phyloP scores from a whole-genome alignment of 2,329 filamentous ascomycete genomes.

The Macrophomina tecta region DNA sequence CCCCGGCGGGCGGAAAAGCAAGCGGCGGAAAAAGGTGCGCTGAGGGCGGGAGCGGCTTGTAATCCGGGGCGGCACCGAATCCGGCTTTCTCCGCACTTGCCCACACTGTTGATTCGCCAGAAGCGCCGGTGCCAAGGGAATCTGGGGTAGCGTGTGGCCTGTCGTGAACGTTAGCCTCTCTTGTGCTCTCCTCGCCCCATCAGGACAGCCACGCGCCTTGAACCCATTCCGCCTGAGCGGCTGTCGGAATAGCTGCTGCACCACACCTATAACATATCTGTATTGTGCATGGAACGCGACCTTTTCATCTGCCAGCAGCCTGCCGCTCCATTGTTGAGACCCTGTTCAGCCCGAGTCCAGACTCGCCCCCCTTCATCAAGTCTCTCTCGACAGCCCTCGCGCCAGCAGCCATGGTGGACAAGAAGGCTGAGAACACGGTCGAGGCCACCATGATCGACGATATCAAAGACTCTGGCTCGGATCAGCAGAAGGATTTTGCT shows the following conservation, averaged over 20 bases:
- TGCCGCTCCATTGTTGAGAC: background rate
- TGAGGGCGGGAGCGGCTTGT: background rate
- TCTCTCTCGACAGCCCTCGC: too few relatives aligned
- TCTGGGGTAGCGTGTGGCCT: constrained; percentile 12
- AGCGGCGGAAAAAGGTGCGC: constrained; percentile 13
- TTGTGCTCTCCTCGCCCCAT: background rate
- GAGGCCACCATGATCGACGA: constrained; percentile 23
- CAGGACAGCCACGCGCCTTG: background rate
- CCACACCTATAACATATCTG: constrained; percentile 12
- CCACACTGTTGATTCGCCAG: constrained; percentile 16
- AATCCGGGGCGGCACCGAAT: background rate
- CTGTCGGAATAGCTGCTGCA: background rate
- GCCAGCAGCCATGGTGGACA: constrained; percentile 10
- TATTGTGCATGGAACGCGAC: background rate
- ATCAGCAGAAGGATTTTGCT: background rate
- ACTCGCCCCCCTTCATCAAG: background rate
- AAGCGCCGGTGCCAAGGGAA: constrained; percentile 17
- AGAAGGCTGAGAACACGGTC: constrained; percentile 5
- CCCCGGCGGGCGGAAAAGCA: background rate
- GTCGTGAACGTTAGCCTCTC: background rate
- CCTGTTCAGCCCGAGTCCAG: background rate
- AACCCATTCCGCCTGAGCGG: background rate
- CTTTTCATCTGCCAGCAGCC: background rate
- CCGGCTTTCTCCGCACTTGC: constrained; percentile 14
- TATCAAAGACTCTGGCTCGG: constrained; percentile 2